Evolutionary conservation across 2,329 filamentous ascomycete species (phyloP), one percentile per base, ranked within the genome.

Genomic region (Penicillium sp.): DNA sequence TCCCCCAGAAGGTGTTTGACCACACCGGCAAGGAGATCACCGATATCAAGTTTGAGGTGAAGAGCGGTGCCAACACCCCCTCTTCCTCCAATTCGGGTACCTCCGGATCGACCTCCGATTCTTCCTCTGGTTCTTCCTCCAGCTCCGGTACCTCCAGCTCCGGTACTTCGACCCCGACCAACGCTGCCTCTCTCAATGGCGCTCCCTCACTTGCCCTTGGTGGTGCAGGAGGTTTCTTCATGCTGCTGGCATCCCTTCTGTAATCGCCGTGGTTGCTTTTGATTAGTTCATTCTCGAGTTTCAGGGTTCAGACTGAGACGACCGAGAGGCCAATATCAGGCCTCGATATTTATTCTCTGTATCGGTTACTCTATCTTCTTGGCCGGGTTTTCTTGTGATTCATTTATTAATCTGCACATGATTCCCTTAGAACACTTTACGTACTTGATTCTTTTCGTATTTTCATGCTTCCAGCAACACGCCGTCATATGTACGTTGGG

Each of bases 41-140:
- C 47, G 81, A 84, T 63, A 82, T 90, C 62, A 80, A 80, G 35
- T 84, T 91, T 63, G 82, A 75, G 50, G 71, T 79, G 12, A 69
- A 85, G 48, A 59, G 73, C 10, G 74, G 79, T 45, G 79, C 78
- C 69, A 88, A 88, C 66, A 72, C 74, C 17, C 85, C 85, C 42
- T 59, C 58, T 37, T 33, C 46, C 11, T 38, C 52, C 30, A 12
- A 4, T 11, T 31, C 28, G 28, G 9, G 28, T 8, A 30, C 28
- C 11, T 44, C 53, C 41, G 43, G 35, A 4, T 55, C 59, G n/a
- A 33, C 44, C 31, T 55, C 56, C 19, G 31, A 11, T 16, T 28
- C 45, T 8, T 6, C 31, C 14, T 50, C 57, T n/a, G 53, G 45
- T 35, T 49, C 57, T n/a, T 19, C 33, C 33, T 36, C 31, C 16